phyloP scores from a whole-genome alignment of 768 basidiomycete genomes.

The Tephrocybe rancida region DNA sequence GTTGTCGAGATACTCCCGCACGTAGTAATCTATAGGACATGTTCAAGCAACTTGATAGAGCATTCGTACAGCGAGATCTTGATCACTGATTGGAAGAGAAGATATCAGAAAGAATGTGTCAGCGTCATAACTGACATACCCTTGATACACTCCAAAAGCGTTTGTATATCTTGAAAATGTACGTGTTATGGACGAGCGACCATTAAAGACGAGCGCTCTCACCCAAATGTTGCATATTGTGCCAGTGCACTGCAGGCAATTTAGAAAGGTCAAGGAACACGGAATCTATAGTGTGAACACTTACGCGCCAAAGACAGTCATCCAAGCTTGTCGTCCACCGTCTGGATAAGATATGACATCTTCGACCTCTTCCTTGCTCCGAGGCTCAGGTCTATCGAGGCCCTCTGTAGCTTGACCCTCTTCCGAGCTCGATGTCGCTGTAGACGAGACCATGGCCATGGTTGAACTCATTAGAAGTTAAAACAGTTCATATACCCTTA shows the following conservation, averaged over 20 bases:
- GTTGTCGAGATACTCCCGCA: constrained; percentile 23
- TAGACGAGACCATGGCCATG: not conserved
- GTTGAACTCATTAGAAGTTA: not conserved
- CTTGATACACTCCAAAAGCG: constrained; percentile 29
- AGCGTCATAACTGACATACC: constrained; percentile 5
- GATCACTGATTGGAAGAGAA: not conserved
- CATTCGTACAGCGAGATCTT: not conserved
- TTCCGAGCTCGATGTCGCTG: not conserved
- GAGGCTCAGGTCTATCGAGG: not conserved
- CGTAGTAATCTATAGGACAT: constrained; percentile 26
- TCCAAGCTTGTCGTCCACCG: constrained; percentile 20
- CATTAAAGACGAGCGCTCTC: not conserved
- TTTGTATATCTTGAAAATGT: constrained; percentile 21
- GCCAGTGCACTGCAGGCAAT: constrained; percentile 13
- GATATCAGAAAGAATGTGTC: not conserved
- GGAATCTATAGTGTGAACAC: not conserved
- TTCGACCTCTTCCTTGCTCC: not conserved
- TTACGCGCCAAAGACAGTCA: constrained; percentile 19
- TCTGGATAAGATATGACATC: constrained; percentile 10
- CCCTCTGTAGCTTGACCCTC: not conserved
- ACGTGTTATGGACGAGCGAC: not conserved
- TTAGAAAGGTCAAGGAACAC: not conserved
- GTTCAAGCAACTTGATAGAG: not conserved
- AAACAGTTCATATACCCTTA: no score
- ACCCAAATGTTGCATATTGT: constrained; percentile 26